Percentiles rank a stretch among this genome's conserved stretches.
Conservation (phyloP, 1,284 basidiomycete species). For the Irpex lacteus region DNA sequence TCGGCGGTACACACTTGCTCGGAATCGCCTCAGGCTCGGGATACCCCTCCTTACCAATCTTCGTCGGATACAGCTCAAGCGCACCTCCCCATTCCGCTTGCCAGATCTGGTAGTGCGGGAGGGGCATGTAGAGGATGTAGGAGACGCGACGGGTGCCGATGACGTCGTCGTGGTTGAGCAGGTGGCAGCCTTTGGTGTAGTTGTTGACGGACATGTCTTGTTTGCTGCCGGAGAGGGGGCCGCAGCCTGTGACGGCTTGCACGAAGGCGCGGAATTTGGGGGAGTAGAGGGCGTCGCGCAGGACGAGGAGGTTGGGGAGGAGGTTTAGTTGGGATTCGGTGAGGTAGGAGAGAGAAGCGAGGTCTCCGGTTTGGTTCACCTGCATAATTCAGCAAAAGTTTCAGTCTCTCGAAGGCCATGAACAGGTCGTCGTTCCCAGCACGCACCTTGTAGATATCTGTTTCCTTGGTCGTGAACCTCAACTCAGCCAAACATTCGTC, state of each 20-base stretch:
- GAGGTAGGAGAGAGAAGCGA: constrained; percentile 89
- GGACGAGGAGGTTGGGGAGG: constrained; percentile 74
- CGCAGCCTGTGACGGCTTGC: constrained; percentile 89
- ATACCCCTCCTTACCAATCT: constrained; percentile 42
- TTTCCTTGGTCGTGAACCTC: constrained; percentile 95
- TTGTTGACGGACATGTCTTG: constrained; percentile 97
- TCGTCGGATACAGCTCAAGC: constrained; percentile 88
- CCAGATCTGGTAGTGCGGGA: constrained; percentile 71
- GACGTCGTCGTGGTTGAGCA: constrained; percentile 97
- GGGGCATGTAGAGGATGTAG: constrained; percentile 97
- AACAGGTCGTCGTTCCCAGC: no score
- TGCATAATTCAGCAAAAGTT: constrained; percentile 27
- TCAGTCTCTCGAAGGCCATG: no score
- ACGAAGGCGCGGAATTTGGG: constrained; percentile 82
- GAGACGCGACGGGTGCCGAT: constrained; percentile 94
- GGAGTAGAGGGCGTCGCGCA: constrained; percentile 94
- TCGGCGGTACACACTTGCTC: constrained; percentile 66
- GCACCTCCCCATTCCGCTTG: constrained; percentile 90
- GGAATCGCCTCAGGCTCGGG: constrained; percentile 66
- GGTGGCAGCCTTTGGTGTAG: constrained; percentile 88
- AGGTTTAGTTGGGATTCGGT: constrained; percentile 72
- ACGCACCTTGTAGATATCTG: constrained; percentile 95
- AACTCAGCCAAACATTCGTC: constrained; percentile 84
- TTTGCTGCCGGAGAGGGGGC: constrained; percentile 87
- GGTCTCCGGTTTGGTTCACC: constrained; percentile 98